phyloP scores from a whole-genome alignment of 2,329 filamentous ascomycete species.

The Pseudogymnoascus verrucosus region DNA sequence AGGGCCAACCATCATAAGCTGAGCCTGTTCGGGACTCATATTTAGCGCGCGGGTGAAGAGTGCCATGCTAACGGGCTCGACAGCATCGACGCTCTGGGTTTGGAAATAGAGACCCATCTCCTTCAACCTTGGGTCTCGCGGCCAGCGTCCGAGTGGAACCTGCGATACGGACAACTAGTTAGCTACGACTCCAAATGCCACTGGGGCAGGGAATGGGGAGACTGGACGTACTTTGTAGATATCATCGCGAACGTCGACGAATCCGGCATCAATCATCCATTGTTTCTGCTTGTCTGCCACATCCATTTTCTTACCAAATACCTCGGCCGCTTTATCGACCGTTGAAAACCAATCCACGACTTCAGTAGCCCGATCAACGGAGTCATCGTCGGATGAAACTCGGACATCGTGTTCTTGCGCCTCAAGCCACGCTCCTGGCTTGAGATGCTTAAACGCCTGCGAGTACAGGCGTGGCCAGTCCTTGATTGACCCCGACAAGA shows the following conservation, averaged over 20 bases:
- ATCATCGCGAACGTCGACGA: conserved; percentile 30
- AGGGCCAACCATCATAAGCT: conserved; percentile 12
- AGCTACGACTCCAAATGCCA: not conserved
- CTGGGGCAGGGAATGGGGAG: not conserved
- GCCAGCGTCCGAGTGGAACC: conserved; percentile 35
- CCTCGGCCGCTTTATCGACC: conserved; percentile 10
- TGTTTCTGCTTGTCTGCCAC: conserved; percentile 12
- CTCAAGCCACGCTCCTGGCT: conserved; percentile 16
- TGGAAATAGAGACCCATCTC: conserved; percentile 27
- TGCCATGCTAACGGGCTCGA: conserved; percentile 14
- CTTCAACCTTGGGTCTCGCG: conserved; percentile 29
- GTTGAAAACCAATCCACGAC: conserved; percentile 13
- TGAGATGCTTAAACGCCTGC: conserved; percentile 16
- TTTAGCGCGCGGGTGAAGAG: conserved; percentile 15
- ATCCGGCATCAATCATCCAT: conserved; percentile 31
- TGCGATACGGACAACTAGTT: not conserved
- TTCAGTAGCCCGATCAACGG: conserved; percentile 11
- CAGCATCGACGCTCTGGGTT: conserved; percentile 13
- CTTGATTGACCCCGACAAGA: conserved; percentile 17
- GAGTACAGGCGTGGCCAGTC: conserved; percentile 14
- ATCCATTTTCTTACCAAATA: conserved; percentile 16
- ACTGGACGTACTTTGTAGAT: conserved; percentile 11
- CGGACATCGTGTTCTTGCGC: conserved; percentile 16
- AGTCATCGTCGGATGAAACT: conserved; percentile 20
- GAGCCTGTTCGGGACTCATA: conserved; percentile 11